Evolutionary conservation across 345 rosid species (phyloP).

Genomic region (Dipteronia dyeriana): DNA sequence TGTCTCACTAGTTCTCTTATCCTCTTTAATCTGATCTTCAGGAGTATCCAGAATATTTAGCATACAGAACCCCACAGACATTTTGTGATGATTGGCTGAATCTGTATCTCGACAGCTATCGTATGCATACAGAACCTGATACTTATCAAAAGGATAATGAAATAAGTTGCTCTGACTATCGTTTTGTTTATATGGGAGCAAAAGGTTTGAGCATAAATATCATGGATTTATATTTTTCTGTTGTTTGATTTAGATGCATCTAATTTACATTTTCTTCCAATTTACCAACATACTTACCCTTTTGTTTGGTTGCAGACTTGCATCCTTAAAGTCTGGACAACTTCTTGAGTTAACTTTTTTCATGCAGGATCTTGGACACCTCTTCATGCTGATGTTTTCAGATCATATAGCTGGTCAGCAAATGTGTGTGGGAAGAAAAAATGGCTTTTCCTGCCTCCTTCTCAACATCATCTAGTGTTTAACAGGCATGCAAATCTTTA

Average conservation of each 20-base stretch:
- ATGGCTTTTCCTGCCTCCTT: conserved; percentile 78
- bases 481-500: conserved; percentile 57
- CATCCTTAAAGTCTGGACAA: conserved; percentile 18
- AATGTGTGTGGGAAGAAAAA: conserved; percentile 86
- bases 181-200: conserved; percentile 95
- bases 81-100: conserved; percentile 95
- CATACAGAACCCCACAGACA: conserved; percentile 62
- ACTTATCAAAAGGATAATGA: conserved; percentile 49
- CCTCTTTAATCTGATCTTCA: conserved; percentile 41
- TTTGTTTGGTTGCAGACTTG: conserved; percentile 28
- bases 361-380: conserved; percentile 94
- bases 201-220: conserved; percentile 57
- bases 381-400: conserved; percentile 94
- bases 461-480: conserved; percentile 68
- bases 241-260: conserved; percentile 11
- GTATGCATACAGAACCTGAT: conserved; percentile 63
- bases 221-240: not conserved
- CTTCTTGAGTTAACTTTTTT: conserved; percentile 23
- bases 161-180: conserved; percentile 88
- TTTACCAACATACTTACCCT: not conserved
- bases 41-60: conserved; percentile 84
- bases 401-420: conserved; percentile 96
- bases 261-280: conserved; percentile 8
- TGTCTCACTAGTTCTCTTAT: conserved; percentile 21
- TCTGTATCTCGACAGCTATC: conserved; percentile 69